Percentiles rank a stretch among this genome's conserved stretches.
phyloP scores from a whole-genome alignment of 495 filamentous ascomycete genomes.

The Aspergillus nidulans region DNA sequence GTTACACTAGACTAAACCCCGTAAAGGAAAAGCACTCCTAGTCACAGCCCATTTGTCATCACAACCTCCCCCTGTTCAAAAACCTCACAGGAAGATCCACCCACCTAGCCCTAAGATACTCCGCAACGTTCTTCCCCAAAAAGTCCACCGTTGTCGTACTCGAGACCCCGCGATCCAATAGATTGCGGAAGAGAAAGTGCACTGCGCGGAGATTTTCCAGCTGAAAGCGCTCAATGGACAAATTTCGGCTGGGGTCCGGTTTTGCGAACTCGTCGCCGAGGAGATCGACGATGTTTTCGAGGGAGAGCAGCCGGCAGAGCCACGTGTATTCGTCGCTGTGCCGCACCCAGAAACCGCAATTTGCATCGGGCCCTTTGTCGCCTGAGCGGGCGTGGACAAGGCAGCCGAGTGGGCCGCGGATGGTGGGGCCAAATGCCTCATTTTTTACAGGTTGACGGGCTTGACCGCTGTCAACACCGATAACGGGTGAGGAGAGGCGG shows the following conservation, averaged over 20 bases:
- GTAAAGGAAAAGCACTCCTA: no score
- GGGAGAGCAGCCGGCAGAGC: slow-evolving; percentile 45
- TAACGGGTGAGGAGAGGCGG: neutral
- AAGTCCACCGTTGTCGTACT: slow-evolving; percentile 48
- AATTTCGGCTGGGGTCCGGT: slow-evolving; percentile 22
- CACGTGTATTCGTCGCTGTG: slow-evolving; percentile 47
- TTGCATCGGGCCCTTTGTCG: slow-evolving; percentile 51
- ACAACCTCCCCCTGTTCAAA: slow-evolving; percentile 35
- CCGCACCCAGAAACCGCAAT: slow-evolving; percentile 51
- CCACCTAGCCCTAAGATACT: slow-evolving; percentile 44
- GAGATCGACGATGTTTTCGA: slow-evolving; percentile 29
- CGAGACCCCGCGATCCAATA: slow-evolving; percentile 51
- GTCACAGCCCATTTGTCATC: neutral
- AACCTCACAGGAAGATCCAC: slow-evolving; percentile 47
- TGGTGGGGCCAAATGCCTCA: slow-evolving; percentile 38
- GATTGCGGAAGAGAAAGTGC: slow-evolving; percentile 53
- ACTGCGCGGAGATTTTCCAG: slow-evolving; percentile 37
- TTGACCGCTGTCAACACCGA: neutral
- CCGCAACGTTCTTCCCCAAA: slow-evolving; percentile 54
- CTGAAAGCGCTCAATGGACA: slow-evolving; percentile 52
- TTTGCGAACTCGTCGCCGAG: slow-evolving; percentile 38
- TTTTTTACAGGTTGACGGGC: neutral
- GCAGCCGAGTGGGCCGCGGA: slow-evolving; percentile 40
- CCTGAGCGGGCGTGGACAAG: slow-evolving; percentile 48
- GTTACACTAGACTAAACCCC: no score